phyloP scores from a whole-genome alignment of 345 rosid genomes.

The Lepidium sativum region DNA sequence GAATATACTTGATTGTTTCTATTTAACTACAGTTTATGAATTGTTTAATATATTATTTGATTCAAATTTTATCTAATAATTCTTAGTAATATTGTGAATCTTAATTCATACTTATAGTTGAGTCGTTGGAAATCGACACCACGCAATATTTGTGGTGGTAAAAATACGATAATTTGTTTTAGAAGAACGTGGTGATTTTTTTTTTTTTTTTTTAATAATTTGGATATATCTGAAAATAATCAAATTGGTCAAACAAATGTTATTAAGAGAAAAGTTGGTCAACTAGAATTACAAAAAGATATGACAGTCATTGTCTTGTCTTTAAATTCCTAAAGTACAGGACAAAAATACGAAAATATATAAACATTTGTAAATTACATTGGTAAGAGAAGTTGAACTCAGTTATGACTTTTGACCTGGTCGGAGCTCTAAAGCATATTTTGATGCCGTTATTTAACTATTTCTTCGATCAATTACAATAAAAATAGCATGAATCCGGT shows the following conservation, averaged over 20 bases:
- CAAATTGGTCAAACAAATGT: slow-evolving; percentile 10
- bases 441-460: not conserved
- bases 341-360: slow-evolving; percentile 23
- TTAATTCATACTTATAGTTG: not conserved
- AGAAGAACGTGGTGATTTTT: not conserved
- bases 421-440: not conserved
- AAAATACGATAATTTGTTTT: not conserved
- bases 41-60: not conserved
- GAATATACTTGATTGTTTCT: slow-evolving; percentile 13
- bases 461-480: not conserved
- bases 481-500: too few species aligned
- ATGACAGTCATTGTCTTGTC: slow-evolving; percentile 11
- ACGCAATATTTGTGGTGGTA: not conserved
- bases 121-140: too few species aligned
- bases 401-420: not conserved
- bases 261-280: slow-evolving; percentile 22
- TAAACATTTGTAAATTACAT: slow-evolving; percentile 17
- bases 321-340: slow-evolving; percentile 12
- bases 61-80: not conserved
- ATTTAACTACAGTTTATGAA: not conserved
- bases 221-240: not conserved
- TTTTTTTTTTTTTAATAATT: too few species aligned
- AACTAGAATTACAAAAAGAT: slow-evolving; percentile 20
- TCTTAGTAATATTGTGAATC: not conserved
- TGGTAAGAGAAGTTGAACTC: not conserved